These are phyloP conservation scores for Wickerhamomyces ciferrii DNA, from an alignment of 805 yeast species.

Conservation along the genomic window DNA sequence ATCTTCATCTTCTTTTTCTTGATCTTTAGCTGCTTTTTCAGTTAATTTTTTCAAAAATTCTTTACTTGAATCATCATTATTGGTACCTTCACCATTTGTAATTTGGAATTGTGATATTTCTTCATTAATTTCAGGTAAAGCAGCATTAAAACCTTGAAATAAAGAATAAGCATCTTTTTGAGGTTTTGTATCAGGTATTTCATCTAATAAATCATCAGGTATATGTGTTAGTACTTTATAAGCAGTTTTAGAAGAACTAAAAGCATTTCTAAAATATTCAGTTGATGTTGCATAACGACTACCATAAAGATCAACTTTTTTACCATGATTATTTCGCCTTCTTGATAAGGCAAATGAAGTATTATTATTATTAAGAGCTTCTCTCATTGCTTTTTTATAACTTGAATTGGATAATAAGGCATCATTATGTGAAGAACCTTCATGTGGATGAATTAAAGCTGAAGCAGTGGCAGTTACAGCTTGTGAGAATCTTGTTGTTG, in stretches of 20 bases:
- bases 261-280: conserved; percentile 33
- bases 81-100: conserved; percentile 19
- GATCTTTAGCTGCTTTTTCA: conserved; percentile 6
- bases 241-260: conserved; percentile 31
- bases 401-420: conserved; percentile 32
- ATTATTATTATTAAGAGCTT: conserved; percentile 31
- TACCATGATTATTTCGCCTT: conserved; percentile 21
- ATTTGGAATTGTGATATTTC: conserved; percentile 26
- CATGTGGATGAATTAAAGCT: conserved; percentile 31
- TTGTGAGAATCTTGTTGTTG: conserved; percentile 34
- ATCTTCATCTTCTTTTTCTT: conserved; percentile 19
- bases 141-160: conserved; percentile 67
- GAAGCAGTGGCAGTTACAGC: conserved; percentile 55
- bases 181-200: conserved; percentile 36
- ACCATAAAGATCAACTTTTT: conserved; percentile 21
- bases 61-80: not conserved
- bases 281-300: conserved; percentile 25
- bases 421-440: conserved; percentile 18
- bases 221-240: conserved; percentile 45
- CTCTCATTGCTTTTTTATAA: conserved; percentile 42
- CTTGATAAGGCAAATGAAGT: conserved; percentile 25
- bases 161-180: conserved; percentile 38
- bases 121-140: conserved; percentile 45
- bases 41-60: conserved; percentile 14
- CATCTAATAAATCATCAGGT: conserved; percentile 56